Conservation (phyloP, 805 yeast genomes). For the Hanseniaspora singularis region DNA sequence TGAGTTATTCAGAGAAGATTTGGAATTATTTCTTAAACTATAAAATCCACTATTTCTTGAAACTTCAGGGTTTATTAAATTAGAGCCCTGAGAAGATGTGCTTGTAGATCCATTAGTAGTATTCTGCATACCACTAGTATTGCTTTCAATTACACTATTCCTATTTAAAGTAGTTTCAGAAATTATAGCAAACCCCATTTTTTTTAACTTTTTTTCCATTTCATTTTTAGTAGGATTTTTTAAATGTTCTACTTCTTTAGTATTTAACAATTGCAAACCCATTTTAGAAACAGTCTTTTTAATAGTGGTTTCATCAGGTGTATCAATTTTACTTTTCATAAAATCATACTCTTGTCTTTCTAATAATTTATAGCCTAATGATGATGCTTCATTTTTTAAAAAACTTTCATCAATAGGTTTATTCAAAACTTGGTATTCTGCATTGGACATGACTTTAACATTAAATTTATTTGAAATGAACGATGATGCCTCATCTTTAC, state of each 20-base stretch:
- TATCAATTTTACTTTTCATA: conserved; percentile 20
- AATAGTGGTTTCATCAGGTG: conserved; percentile 20
- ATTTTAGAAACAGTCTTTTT: conserved; percentile 18
- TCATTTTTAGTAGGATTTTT: conserved; percentile 25
- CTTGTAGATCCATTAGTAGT: no score
- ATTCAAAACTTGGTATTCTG: conserved; percentile 22
- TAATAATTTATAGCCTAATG: conserved; percentile 21
- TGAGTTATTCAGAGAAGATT: conserved; percentile 16
- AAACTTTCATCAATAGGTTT: conserved; percentile 18
- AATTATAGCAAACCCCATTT: conserved; percentile 25
- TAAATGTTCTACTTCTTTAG: conserved; percentile 22
- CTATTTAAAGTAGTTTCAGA: conserved; percentile 17
- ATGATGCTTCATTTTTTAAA: conserved; percentile 22
- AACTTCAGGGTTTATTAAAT: no score
- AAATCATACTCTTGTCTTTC: conserved; percentile 24
- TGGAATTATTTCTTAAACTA: neutral
- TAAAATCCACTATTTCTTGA: conserved; percentile 12
- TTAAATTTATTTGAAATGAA: conserved; percentile 19
- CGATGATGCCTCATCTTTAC: conserved; percentile 20
- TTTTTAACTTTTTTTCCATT: conserved; percentile 25
- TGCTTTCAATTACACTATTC: neutral
- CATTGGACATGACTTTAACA: conserved; percentile 21
- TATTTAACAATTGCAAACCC: conserved; percentile 22
- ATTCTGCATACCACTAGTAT: conserved; percentile 11
- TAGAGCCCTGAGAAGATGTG: no score